A percentile compares a stretch with the other conserved stretches of the same genome.
phyloP scores from a whole-genome alignment of 2,329 filamentous ascomycete genomes.

The Talaromyces sp. region DNA sequence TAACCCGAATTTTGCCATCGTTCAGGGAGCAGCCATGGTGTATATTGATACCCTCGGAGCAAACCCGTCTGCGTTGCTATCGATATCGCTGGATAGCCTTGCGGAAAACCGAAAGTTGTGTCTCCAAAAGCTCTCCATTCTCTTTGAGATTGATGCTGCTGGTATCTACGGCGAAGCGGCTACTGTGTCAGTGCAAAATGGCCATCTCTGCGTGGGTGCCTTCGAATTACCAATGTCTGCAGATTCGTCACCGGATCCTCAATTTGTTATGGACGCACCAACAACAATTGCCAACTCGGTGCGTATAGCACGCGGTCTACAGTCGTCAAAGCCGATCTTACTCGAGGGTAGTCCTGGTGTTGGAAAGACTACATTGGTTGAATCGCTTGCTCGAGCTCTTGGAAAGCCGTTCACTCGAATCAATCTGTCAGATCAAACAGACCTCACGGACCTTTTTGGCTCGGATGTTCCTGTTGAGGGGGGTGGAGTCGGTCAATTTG shows the following conservation, averaged over 20 bases:
- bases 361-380: constrained; percentile 90
- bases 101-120: constrained; percentile 66
- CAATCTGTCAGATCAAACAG: constrained; percentile 96
- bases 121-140: constrained; percentile 61
- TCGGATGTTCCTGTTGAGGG: constrained; percentile 94
- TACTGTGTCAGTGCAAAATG: constrained; percentile 49
- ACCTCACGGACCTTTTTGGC: constrained; percentile 94
- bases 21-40: constrained; percentile 91
- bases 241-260: constrained; percentile 47
- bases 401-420: constrained; percentile 84
- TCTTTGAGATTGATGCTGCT: constrained; percentile 60
- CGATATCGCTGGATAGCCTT: constrained; percentile 64
- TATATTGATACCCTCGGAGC: constrained; percentile 94
- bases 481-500: constrained; percentile 82
- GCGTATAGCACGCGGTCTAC: constrained; percentile 81
- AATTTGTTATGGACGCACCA: constrained; percentile 77
- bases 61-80: constrained; percentile 82
- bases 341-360: constrained; percentile 97
- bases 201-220: constrained; percentile 61
- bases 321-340: constrained; percentile 83
- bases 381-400: constrained; percentile 72
- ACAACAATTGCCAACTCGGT: constrained; percentile 88
- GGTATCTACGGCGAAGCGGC: constrained; percentile 60
- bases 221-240: constrained; percentile 60
- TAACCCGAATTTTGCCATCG: constrained; percentile 47